Evolutionary conservation across 768 basidiomycete species (phyloP).

Genomic region (Serendipita sp.): DNA sequence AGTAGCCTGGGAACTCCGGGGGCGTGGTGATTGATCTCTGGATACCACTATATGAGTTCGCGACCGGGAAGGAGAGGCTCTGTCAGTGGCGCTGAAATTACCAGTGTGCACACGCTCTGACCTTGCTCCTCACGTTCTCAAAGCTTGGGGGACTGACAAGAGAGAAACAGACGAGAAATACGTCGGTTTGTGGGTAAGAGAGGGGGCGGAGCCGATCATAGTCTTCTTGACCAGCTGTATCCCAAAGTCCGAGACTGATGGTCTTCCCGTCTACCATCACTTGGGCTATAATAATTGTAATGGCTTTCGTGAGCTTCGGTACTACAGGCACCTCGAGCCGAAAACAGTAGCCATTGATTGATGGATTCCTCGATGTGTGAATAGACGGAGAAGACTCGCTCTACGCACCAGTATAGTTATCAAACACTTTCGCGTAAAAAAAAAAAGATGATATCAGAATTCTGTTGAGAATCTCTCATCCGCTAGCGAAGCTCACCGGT

Average conservation of each 20-base stretch:
- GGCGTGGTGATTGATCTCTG: slow-evolving; percentile 94
- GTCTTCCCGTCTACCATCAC: slow-evolving; percentile 99
- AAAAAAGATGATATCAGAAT: slow-evolving; percentile 1
- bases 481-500: slow-evolving; percentile 40
- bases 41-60: slow-evolving; percentile 54
- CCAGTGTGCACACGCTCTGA: slow-evolving; percentile 21
- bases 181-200: slow-evolving; percentile 97
- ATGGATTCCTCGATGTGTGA: background rate
- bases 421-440: slow-evolving; percentile 52
- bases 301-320: background rate
- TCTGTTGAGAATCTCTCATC: background rate
- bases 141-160: slow-evolving; percentile 95
- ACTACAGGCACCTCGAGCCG: background rate
- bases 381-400: slow-evolving; percentile 10
- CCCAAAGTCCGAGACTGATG: slow-evolving; percentile 95
- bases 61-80: background rate
- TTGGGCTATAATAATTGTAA: slow-evolving; percentile 39
- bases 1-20: slow-evolving; percentile 85
- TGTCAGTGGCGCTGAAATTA: slow-evolving; percentile 11
- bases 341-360: background rate
- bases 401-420: slow-evolving; percentile 61
- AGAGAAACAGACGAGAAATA: slow-evolving; percentile 98
- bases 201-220: slow-evolving; percentile 95
- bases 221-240: slow-evolving; percentile 99
- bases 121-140: slow-evolving; percentile 97